phyloP scores from a whole-genome alignment of 164 flowering plant species.

The Vitis amurensis region DNA sequence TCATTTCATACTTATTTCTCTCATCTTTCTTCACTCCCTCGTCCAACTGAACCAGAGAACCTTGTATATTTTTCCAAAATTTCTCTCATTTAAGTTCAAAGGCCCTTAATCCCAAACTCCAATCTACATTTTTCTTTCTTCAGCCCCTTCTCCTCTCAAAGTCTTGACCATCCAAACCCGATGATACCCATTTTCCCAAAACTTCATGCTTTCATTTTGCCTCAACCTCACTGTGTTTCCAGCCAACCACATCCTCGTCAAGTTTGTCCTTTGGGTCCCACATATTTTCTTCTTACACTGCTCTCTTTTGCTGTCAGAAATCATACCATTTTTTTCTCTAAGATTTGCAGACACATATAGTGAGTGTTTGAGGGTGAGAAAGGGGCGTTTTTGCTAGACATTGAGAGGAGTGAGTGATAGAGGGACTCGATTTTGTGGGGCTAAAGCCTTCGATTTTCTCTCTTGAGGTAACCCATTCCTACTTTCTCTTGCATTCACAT shows the following conservation, averaged over 20 bases:
- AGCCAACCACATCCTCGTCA: constrained; percentile 19
- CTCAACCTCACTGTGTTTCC: neutral
- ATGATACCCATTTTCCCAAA: no score
- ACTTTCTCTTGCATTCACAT: neutral
- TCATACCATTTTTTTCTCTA: neutral
- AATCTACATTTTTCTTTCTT: no score
- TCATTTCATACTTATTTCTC: no score
- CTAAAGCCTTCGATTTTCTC: constrained; percentile 1
- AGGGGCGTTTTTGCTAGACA: neutral
- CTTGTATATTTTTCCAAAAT: no score
- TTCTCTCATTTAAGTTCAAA: no score
- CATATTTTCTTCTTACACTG: constrained; percentile 18
- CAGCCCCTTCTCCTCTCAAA: no score
- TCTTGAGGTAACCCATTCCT: constrained; percentile 8
- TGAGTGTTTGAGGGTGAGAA: neutral
- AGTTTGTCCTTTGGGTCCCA: constrained; percentile 9
- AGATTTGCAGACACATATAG: constrained; percentile 6
- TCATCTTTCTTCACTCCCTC: no score
- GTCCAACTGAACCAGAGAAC: no score
- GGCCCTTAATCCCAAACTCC: no score
- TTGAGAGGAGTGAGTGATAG: neutral
- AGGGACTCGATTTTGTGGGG: neutral
- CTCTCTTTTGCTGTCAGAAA: constrained; percentile 11
- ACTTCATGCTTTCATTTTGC: no score
- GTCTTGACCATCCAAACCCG: no score